phyloP scores from a whole-genome alignment of 75 land plant genomes.

The Chamaecyparis obtusa region DNA sequence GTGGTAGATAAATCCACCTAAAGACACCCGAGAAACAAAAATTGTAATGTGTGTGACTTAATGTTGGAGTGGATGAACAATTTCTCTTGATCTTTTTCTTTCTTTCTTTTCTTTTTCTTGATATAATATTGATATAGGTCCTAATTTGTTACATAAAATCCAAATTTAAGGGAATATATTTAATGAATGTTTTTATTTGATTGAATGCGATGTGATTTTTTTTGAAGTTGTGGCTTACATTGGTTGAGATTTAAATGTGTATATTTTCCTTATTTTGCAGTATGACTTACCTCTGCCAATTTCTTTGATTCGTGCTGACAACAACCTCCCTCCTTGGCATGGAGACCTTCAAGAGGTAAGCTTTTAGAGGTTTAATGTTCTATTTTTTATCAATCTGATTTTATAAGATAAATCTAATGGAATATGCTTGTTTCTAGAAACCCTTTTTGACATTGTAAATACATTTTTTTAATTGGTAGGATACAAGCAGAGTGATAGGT shows the following conservation, averaged over 20 bases:
- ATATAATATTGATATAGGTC: neutral
- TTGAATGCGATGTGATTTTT: neutral
- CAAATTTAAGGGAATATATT: neutral
- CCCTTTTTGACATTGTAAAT: too few relatives aligned
- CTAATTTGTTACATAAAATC: neutral
- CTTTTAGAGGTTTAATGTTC: neutral
- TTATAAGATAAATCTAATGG: neutral
- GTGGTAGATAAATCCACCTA: neutral
- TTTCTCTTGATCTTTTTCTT: neutral
- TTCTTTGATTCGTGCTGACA: conserved; percentile 83
- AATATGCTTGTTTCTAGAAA: neutral
- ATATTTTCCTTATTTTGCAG: conserved; percentile 41
- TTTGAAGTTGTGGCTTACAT: neutral
- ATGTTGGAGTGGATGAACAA: neutral
- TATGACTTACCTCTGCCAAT: conserved; percentile 78
- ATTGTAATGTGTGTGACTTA: neutral
- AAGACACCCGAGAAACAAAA: neutral
- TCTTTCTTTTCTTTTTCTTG: too few relatives aligned
- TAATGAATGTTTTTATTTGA: neutral
- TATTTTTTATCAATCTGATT: neutral
- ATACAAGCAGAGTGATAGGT: too few relatives aligned
- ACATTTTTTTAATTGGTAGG: too few relatives aligned
- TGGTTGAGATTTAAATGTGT: conserved; percentile 6
- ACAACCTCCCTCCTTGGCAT: conserved; percentile 96
- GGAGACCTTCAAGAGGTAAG: conserved; percentile 74